These are phyloP conservation scores for Wallacemonas collosoma DNA, from an alignment of 208 protist species.

Conservation along the genomic window DNA sequence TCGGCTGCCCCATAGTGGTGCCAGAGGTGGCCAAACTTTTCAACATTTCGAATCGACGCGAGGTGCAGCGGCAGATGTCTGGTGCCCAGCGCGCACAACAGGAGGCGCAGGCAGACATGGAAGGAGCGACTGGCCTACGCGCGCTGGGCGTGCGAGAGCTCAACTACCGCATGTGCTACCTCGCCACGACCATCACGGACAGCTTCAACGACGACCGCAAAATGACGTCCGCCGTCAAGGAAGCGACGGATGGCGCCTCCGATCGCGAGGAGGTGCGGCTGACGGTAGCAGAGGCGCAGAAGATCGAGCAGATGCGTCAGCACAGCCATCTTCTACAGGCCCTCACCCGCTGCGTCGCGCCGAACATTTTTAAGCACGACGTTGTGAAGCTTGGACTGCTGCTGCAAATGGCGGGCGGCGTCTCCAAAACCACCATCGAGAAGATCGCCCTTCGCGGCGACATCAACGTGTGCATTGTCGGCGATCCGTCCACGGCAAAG, in stretches of 20 bases:
- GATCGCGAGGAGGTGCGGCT: conserved; percentile 56
- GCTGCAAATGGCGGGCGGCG: conserved; percentile 98
- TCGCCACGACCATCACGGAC: conserved; percentile 94
- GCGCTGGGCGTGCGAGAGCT: conserved; percentile 98
- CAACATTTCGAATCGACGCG: conserved; percentile 71
- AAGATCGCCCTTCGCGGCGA: conserved; percentile 96
- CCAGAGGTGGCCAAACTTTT: conserved; percentile 97
- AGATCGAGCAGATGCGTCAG: conserved; percentile 82
- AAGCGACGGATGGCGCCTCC: conserved; percentile 44
- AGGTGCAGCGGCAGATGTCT: conserved; percentile 88
- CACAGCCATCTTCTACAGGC: conserved; percentile 85
- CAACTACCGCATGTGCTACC: conserved; percentile 97
- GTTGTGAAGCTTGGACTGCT: conserved; percentile 99
- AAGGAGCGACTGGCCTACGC: conserved; percentile 96
- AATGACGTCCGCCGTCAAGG: conserved; percentile 86
- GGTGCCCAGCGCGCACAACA: conserved; percentile 76
- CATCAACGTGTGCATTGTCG: conserved; percentile 99
- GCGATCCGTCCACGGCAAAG: conserved; percentile 99
- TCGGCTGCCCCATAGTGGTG: conserved; percentile 98
- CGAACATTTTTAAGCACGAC: conserved; percentile 97
- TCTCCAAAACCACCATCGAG: conserved; percentile 97
- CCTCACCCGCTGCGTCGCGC: conserved; percentile 91
- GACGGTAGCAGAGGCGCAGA: conserved; percentile 71
- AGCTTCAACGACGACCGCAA: conserved; percentile 79
- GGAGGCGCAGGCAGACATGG: conserved; percentile 83